Percentiles rank a stretch among this genome's conserved stretches.
Conservation (phyloP, 1,284 basidiomycete genomes). For the Ceratobasidium sp. region DNA sequence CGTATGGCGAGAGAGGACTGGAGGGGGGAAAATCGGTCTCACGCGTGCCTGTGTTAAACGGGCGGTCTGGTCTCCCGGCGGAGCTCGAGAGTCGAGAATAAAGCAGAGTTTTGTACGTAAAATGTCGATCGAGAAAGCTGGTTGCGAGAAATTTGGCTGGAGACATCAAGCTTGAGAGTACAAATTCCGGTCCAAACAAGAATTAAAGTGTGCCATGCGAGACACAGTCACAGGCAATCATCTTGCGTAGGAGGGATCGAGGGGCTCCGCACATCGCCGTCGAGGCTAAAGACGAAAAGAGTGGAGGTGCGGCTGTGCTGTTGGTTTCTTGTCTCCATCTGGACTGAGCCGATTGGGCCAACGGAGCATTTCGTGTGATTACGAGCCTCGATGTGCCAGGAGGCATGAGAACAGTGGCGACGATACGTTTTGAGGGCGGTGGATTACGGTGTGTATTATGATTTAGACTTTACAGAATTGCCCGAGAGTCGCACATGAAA, state of each 20-base stretch:
- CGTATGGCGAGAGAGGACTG: neutral
- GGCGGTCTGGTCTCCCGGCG: neutral
- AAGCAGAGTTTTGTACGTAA: constrained; percentile 18
- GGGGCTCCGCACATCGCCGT: constrained; percentile 10
- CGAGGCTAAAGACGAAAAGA: constrained; percentile 13
- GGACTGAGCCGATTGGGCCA: constrained; percentile 22
- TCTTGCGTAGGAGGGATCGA: constrained; percentile 13
- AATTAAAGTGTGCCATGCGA: constrained; percentile 3
- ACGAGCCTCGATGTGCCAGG: constrained; percentile 1
- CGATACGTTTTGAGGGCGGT: neutral
- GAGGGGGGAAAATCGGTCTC: neutral
- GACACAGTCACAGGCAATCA: neutral
- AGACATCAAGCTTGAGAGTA: neutral
- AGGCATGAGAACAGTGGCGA: neutral
- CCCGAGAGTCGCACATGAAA: neutral
- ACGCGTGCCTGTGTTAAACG: constrained; percentile 5
- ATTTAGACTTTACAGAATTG: constrained; percentile 21
- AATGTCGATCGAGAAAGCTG: neutral
- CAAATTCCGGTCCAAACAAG: too few species aligned
- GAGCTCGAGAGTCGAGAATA: constrained; percentile 7
- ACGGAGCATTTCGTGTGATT: constrained; percentile 25
- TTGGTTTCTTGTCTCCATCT: neutral
- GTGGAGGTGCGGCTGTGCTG: constrained; percentile 12
- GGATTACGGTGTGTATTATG: neutral
- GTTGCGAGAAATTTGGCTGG: neutral